Percentiles rank a stretch among this genome's conserved stretches.
Conservation (phyloP, 1,284 basidiomycete genomes). For the Sanguinoderma infundibulare region DNA sequence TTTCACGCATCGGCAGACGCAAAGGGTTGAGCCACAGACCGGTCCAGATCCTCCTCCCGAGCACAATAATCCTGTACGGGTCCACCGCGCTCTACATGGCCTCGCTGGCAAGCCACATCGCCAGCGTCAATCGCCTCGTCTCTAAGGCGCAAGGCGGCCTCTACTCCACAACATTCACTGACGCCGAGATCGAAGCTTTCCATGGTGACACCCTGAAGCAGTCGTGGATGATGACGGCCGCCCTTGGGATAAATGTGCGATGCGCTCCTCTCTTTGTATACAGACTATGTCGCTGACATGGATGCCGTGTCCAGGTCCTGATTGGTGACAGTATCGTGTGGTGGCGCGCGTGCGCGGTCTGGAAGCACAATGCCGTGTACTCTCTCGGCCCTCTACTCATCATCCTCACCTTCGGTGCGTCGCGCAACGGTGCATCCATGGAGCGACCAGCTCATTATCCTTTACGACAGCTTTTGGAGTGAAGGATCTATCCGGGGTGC, state of each 20-base stretch:
- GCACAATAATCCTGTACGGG: not conserved
- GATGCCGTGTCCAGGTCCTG: not conserved
- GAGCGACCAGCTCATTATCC: not conserved
- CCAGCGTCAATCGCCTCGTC: not conserved
- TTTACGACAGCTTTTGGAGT: not conserved
- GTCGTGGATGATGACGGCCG: not conserved
- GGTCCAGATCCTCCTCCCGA: not conserved
- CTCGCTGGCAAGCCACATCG: not conserved
- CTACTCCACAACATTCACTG: not conserved
- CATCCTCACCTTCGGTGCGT: not conserved
- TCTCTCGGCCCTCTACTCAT: not conserved
- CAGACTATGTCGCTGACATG: not conserved
- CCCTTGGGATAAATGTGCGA: not conserved
- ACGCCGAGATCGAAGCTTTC: not conserved
- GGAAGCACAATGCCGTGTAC: not conserved
- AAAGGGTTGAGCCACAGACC: not conserved
- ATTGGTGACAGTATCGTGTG: not conserved
- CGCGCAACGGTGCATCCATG: not conserved
- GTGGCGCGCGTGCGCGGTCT: not conserved
- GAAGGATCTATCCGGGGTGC: not conserved
- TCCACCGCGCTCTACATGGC: not conserved
- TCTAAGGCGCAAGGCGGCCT: not conserved
- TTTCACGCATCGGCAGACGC: not conserved
- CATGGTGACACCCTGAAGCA: not conserved
- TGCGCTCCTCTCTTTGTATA: rapidly evolving